These are phyloP conservation scores for Arxiozyma heterogenica DNA, from an alignment of 1,139 yeast species.

Conservation along the genomic window DNA sequence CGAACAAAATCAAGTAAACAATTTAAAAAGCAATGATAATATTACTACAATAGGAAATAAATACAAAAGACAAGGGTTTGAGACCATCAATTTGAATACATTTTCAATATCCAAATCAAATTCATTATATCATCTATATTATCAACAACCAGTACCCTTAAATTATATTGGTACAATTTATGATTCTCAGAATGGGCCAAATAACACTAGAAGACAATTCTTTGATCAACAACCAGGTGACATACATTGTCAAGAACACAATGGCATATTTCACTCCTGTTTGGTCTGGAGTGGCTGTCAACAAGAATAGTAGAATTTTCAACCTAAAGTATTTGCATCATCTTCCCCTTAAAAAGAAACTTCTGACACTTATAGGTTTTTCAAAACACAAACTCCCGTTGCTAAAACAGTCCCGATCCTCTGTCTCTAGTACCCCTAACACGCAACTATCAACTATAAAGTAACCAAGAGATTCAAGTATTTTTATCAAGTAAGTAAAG, in stretches of 20 bases:
- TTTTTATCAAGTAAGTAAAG: too few relatives aligned
- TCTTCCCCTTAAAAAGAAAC: background rate
- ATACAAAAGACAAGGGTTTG: background rate
- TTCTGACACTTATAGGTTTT: background rate
- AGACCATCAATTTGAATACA: background rate
- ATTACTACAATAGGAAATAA: background rate
- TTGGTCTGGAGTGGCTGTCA: background rate
- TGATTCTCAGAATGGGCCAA: background rate
- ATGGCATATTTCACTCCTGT: background rate
- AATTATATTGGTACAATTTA: constrained; percentile 5
- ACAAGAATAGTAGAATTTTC: background rate
- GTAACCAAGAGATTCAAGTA: too few relatives aligned
- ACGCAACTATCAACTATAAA: too few relatives aligned
- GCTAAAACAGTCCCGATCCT: background rate
- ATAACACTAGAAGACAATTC: background rate
- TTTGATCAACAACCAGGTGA: background rate
- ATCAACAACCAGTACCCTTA: constrained; percentile 9
- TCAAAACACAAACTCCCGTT: background rate
- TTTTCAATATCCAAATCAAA: background rate
- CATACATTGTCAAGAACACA: background rate
- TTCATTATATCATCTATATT: constrained; percentile 2
- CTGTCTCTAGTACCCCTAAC: too few relatives aligned
- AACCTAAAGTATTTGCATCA: background rate
- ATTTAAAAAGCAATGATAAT: background rate
- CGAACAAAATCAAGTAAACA: background rate